Base-by-base conservation (phyloP, 2,329 filamentous ascomycete species). In the Didymella glomerata region DNA sequence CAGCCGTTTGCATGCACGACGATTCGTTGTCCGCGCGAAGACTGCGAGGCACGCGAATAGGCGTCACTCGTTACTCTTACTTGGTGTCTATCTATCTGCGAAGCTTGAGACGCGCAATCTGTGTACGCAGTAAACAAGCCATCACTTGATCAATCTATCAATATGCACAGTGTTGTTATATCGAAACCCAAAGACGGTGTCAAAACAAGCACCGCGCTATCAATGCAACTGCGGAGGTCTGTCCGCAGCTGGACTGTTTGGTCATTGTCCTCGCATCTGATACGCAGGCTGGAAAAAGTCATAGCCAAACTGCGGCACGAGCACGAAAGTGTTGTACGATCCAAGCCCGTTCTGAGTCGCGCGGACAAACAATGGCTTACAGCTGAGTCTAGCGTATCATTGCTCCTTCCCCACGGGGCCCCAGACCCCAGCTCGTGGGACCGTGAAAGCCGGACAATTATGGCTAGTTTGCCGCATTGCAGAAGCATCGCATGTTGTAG, bases 141-240 rank as follows among this genome's bases (percentile, higher is more conserved):
- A 45, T 52, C 20, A 20, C 49, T 36, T 18, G 5, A 16, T 20
- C 16, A 9, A 25, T 25, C 28, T 11, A 25, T 7, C 16, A 27
- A 36, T 8, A 13, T 16, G 20, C 8, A 20, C 14, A 36, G 25
- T n/a, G 24, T 18, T 27, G 28, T 38, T 30, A 30, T 38, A 20
- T 38, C 10, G n/a, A 46, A 27, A 24, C 27, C 8, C 14, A 25
- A n/a, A 10, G 4, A 18, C 54, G 54, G 54, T 34, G 18, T 36
- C 41, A 51, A 41, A 50, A 50, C 20, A 46, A 46, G 40, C 54
- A 50, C 54, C 54, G 54, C 24, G 10, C 32, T 57, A 51, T 24
- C 14, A n/a, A 25, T 11, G 14, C 41, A 20, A 8, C 20, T 34
- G 41, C 30, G 49, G 28, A 36, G 13, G 27, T 10, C 18, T 52